Conservation (phyloP, 805 yeast genomes). For the Blastobotrys parvus region DNA sequence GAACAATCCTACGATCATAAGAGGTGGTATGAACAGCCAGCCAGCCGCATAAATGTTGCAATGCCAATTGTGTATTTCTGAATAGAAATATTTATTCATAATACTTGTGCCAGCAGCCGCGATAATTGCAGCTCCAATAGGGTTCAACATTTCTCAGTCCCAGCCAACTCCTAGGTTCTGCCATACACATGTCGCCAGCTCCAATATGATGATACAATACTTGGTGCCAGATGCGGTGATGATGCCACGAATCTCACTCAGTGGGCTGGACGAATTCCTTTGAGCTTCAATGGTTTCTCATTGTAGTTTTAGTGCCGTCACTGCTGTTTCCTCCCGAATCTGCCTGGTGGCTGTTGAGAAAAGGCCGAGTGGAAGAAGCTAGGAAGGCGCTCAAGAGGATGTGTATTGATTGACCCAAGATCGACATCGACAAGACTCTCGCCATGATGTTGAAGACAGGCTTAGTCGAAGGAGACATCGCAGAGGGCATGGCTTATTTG, state of each 20-base stretch:
- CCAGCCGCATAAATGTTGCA: no score
- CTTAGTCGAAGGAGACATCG: slow-evolving; percentile 23
- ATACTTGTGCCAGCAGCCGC: no score
- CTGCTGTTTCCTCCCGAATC: slow-evolving; percentile 50
- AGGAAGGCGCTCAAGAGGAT: slow-evolving; percentile 26
- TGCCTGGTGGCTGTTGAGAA: slow-evolving; percentile 47
- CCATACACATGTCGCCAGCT: no score
- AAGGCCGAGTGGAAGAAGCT: slow-evolving; percentile 37
- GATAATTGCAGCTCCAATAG: no score
- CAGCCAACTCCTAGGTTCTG: no score
- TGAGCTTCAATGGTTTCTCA: slow-evolving; percentile 54
- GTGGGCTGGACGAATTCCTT: slow-evolving; percentile 46
- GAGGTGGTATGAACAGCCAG: no score
- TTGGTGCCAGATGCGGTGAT: no score
- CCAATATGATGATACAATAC: no score
- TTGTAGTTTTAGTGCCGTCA: background rate
- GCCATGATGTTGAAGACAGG: slow-evolving; percentile 39
- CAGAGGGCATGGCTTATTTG: slow-evolving; percentile 5
- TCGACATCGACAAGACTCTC: slow-evolving; percentile 32
- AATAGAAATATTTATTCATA: no score
- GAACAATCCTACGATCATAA: no score
- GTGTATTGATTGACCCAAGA: slow-evolving; percentile 4
- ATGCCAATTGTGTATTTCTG: no score
- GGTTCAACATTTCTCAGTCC: no score
- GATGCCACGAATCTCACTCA: slow-evolving; percentile 27